These are phyloP conservation scores for Myxozyma monticola DNA, from an alignment of 805 yeast species.

Conservation along the genomic window DNA sequence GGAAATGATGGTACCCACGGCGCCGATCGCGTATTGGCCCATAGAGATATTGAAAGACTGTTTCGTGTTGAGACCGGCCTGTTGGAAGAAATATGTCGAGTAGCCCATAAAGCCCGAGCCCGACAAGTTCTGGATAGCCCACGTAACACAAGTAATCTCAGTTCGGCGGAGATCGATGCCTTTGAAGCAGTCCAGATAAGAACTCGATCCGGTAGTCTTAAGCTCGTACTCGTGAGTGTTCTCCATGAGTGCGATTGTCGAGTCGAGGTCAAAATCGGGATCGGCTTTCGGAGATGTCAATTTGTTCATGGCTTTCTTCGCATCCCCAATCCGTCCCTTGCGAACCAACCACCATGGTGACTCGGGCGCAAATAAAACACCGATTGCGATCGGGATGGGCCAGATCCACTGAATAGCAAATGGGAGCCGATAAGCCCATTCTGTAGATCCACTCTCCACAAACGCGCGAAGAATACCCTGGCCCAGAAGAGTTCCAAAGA, in stretches of 20 bases:
- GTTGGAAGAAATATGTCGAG: conserved; percentile 52
- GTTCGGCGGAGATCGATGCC: conserved; percentile 35
- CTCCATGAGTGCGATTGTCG: too few relatives aligned
- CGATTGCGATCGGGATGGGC: conserved; percentile 50
- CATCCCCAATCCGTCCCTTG: too few relatives aligned
- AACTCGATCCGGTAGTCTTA: too few relatives aligned
- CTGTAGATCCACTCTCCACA: too few relatives aligned
- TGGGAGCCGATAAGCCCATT: conserved; percentile 54
- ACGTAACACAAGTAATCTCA: conserved; percentile 40
- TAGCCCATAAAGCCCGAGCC: neutral
- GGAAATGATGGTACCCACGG: conserved; percentile 44
- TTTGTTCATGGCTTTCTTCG: neutral
- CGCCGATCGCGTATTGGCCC: conserved; percentile 48
- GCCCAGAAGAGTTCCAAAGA: conserved; percentile 56
- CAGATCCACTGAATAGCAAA: conserved; percentile 63
- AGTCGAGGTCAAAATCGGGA: too few relatives aligned
- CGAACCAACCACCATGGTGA: conserved; percentile 29
- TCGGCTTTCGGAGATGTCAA: too few relatives aligned
- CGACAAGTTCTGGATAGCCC: conserved; percentile 37
- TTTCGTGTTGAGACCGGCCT: conserved; percentile 40
- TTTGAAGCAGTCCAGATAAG: too few relatives aligned
- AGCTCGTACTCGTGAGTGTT: too few relatives aligned
- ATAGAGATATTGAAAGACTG: conserved; percentile 51
- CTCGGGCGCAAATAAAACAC: conserved; percentile 50
- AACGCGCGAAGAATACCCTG: conserved; percentile 46